Conservation (phyloP, 1,139 yeast species). For the Fermentozyma sake region DNA sequence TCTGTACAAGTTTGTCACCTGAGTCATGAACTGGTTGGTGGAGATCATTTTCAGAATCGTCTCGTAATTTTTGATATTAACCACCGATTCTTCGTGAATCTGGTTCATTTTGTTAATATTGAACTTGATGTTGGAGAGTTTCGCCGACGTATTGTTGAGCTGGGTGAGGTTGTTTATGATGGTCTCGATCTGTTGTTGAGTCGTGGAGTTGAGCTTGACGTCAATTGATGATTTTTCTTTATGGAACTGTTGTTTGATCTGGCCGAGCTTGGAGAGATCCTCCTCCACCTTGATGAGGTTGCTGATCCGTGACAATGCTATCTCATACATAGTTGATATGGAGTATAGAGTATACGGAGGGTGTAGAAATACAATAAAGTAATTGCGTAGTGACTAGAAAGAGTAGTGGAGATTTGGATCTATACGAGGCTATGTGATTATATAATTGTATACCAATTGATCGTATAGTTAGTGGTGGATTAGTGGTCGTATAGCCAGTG, state of each 20-base stretch:
- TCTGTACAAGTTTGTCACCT: constrained; percentile 60
- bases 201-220: constrained; percentile 59
- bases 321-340: constrained; percentile 37
- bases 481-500: too few relatives aligned
- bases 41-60: constrained; percentile 58
- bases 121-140: constrained; percentile 45
- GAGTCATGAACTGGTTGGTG: constrained; percentile 68
- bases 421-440: too few relatives aligned
- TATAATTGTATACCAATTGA: too few relatives aligned
- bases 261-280: constrained; percentile 54
- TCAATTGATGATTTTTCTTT: constrained; percentile 76
- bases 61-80: constrained; percentile 53
- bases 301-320: constrained; percentile 41
- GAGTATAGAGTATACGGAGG: too few relatives aligned
- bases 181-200: constrained; percentile 56
- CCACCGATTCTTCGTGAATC: constrained; percentile 49
- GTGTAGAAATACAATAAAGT: too few relatives aligned
- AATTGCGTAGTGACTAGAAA: too few relatives aligned
- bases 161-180: constrained; percentile 38
- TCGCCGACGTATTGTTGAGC: constrained; percentile 32
- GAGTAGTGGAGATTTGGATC: too few relatives aligned
- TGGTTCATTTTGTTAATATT: constrained; percentile 58
- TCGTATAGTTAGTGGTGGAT: too few relatives aligned
- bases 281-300: constrained; percentile 47
- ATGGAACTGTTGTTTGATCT: constrained; percentile 53